A percentile compares a stretch with the other conserved stretches of the same genome.
Conservation (phyloP, 139 green algal species). For the Tetradesmus obliquus region DNA sequence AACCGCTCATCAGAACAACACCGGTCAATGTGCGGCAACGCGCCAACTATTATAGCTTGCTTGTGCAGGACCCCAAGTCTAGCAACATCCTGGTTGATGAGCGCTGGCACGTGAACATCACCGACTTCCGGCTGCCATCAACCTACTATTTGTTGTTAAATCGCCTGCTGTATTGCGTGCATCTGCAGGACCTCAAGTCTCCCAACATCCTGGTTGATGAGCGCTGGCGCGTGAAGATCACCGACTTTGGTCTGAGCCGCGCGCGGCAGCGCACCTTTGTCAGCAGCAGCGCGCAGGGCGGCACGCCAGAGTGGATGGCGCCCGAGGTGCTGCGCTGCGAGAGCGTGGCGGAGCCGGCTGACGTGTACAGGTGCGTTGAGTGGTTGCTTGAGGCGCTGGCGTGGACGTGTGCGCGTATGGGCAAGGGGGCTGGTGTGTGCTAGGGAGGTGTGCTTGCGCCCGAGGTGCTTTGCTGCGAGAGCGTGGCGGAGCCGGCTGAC, state of each 20-base stretch:
- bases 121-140: slow-evolving; percentile 74
- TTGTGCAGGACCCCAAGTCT: slow-evolving; percentile 78
- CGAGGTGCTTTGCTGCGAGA: slow-evolving; percentile 68
- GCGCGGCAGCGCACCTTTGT: slow-evolving; percentile 53
- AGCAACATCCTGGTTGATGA: slow-evolving; percentile 56
- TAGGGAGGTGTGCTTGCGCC: slow-evolving; percentile 52
- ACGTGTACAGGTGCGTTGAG: slow-evolving; percentile 48
- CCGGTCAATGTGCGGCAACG: no score
- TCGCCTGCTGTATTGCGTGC: background rate
- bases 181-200: slow-evolving; percentile 79
- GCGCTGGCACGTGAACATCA: background rate
- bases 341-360: slow-evolving; percentile 43
- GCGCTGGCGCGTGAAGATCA: slow-evolving; percentile 79
- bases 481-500: slow-evolving; percentile 49
- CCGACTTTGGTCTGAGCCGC: slow-evolving; percentile 77
- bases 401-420: background rate
- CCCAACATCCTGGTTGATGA: slow-evolving; percentile 86
- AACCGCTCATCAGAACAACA: no score
- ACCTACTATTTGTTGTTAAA: background rate
- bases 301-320: slow-evolving; percentile 87
- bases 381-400: background rate
- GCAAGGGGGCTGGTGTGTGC: no score
- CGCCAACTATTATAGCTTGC: background rate
- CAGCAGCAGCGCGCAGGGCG: slow-evolving; percentile 47
- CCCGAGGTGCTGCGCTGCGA: slow-evolving; percentile 74